Conservation (phyloP, 148 eudicot genomes). For the Rhododendron williamsianum region DNA sequence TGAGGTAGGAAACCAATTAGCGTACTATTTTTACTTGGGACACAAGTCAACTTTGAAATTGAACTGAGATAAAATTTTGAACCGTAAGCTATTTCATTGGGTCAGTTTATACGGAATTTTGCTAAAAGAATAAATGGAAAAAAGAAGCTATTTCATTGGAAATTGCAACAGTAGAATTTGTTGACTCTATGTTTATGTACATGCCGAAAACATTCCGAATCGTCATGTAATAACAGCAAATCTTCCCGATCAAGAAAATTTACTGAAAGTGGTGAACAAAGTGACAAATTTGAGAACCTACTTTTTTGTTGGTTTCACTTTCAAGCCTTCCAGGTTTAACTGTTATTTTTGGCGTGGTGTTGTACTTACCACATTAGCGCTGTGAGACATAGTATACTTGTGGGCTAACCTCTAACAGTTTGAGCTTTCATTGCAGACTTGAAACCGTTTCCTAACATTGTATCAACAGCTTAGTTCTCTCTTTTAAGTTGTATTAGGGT, state of each 20-base stretch:
- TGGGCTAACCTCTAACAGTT: background rate
- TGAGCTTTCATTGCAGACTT: background rate
- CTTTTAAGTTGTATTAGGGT: background rate
- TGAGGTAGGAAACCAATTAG: conserved; percentile 42
- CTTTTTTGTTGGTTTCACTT: background rate
- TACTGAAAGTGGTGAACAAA: background rate
- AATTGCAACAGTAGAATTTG: background rate
- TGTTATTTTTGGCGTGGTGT: background rate
- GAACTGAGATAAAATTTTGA: background rate
- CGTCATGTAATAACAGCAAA: too few relatives aligned
- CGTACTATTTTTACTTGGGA: background rate
- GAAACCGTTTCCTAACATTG: background rate
- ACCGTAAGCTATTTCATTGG: background rate
- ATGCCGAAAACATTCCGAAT: background rate
- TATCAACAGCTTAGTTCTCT: background rate
- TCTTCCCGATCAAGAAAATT: background rate
- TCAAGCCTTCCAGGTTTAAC: background rate
- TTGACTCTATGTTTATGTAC: background rate
- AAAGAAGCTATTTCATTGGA: too few relatives aligned
- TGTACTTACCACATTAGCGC: background rate
- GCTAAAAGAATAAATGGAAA: too few relatives aligned
- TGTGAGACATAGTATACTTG: background rate
- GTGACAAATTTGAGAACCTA: background rate
- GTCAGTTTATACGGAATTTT: too few relatives aligned
- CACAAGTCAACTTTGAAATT: background rate